Base-by-base conservation (phyloP, 2,329 filamentous ascomycete species). In the Nigrospora oryzae region DNA sequence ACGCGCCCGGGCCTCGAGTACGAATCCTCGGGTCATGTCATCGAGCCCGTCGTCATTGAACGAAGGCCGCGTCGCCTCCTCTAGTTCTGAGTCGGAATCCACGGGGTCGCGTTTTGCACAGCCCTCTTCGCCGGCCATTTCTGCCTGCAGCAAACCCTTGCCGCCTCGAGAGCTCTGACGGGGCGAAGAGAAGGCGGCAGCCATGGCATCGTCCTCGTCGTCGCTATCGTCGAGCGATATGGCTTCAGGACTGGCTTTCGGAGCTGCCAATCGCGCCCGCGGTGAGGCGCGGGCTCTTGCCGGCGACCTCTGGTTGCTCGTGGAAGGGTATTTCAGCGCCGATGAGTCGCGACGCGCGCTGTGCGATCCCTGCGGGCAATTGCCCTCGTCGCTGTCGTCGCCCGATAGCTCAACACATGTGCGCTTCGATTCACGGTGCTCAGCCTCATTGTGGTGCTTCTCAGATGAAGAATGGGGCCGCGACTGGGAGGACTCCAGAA, bases 11-110 rank as follows among this genome's bases (percentile, higher is more conserved):
- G 73, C 74, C 37, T 60, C 63, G 49, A 61, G 61, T 28, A 75
- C 60, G 50, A 74, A 77, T 41, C 67, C 64, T 34, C 61, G 64
- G 15, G 72, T 69, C 10, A 70, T 67, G 38, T 73, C 66, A 15
- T 70, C 62, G 5, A 59, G 63, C 28, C 56, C 55, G 1, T 53
- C 51, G n/a, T 53, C 14, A 11, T 14, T 36, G 7, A 6, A 36
- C 14, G 34, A 14, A 36, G 23, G 23, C 23, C 10, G 23, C 5
- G 23, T 7, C 2, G 8, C 23, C 7, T 28, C 23, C 23, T 28
- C 23, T 2, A 28, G 23, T 5, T 28, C 23, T 7, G 23, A 28
- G 23, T 28, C 23, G 23, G 23, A 28, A 10, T 28, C 23, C 2
- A 28, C 23, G 23, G 23, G 23, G 23, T 7, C 23, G 23, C 23